Evolutionary conservation across 2,329 filamentous ascomycete species (phyloP).

Genomic region (Ceratocystis colombiana): DNA sequence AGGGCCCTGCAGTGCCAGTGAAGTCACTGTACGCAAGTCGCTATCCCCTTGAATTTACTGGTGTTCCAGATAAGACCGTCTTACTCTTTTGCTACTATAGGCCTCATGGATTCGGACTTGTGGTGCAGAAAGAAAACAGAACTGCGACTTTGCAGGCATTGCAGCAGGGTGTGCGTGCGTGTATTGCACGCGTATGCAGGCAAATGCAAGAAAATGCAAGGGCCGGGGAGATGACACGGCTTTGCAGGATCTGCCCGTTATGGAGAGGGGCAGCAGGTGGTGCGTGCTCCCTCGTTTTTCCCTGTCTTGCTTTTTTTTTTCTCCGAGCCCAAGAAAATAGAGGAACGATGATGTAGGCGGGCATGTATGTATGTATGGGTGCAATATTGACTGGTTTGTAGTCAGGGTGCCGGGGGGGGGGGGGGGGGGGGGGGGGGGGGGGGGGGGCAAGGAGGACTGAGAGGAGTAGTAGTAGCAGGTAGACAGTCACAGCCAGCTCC

Average conservation of each 20-base stretch:
- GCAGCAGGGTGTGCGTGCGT: not conserved
- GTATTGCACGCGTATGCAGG: conserved; percentile 8
- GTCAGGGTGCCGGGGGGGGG: not conserved
- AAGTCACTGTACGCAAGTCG: not conserved
- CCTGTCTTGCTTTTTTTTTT: not conserved
- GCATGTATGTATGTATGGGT: not conserved
- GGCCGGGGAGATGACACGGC: not conserved
- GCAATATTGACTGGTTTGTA: not conserved
- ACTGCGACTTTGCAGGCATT: not conserved
- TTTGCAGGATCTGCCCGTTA: conserved; percentile 12
- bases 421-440: too few species aligned
- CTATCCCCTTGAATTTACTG: not conserved
- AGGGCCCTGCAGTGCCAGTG: not conserved
- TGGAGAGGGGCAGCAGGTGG: not conserved
- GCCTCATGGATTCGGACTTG: too few species aligned
- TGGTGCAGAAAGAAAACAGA: not conserved
- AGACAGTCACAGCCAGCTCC: too few species aligned
- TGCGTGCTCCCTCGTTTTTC: not conserved
- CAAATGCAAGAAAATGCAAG: conserved; percentile 4
- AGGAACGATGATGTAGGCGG: not conserved
- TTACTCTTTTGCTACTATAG: not conserved
- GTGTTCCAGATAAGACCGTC: not conserved
- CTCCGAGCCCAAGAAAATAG: not conserved
- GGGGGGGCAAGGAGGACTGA: not conserved
- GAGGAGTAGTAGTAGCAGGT: not conserved